Percentiles rank a stretch among this genome's conserved stretches.
Evolutionary conservation across 257 asterid species (phyloP).

Genomic region (Primulina huaijiensis): DNA sequence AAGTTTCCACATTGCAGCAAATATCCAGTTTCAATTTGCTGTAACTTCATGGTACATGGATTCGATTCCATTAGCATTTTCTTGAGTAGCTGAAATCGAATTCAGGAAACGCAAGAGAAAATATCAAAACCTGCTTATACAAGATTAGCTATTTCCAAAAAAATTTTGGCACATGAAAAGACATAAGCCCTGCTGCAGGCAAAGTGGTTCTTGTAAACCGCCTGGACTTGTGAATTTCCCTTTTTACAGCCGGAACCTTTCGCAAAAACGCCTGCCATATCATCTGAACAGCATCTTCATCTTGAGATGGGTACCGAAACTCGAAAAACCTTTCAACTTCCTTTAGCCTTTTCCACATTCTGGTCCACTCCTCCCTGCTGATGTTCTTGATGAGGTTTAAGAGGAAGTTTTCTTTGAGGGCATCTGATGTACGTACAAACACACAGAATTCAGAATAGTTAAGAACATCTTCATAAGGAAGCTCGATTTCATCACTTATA

Average conservation of each 20-base stretch:
- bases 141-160: neutral
- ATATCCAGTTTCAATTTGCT: too few relatives aligned
- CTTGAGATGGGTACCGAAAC: slow-evolving; percentile 49
- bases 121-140: too few relatives aligned
- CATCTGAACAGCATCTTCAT: slow-evolving; percentile 61
- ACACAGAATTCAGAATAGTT: slow-evolving; percentile 52
- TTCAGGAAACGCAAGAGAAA: too few relatives aligned
- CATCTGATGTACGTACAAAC: slow-evolving; percentile 45
- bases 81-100: too few relatives aligned
- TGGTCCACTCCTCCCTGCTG: slow-evolving; percentile 50
- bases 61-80: too few relatives aligned
- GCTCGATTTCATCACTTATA: slow-evolving; percentile 59
- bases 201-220: slow-evolving; percentile 25
- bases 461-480: slow-evolving; percentile 55
- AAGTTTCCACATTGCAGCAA: too few relatives aligned
- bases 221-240: slow-evolving; percentile 29
- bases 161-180: slow-evolving; percentile 35
- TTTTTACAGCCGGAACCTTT: slow-evolving; percentile 40
- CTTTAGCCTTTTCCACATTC: slow-evolving; percentile 50
- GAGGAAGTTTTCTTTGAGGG: slow-evolving; percentile 38
- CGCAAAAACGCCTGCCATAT: slow-evolving; percentile 53
- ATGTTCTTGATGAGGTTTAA: slow-evolving; percentile 40
- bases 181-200: neutral
- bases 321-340: slow-evolving; percentile 41
- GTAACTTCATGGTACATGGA: too few relatives aligned